Evolutionary conservation across 805 yeast genomes (phyloP).

Genomic region (Osmozyma mogii): DNA sequence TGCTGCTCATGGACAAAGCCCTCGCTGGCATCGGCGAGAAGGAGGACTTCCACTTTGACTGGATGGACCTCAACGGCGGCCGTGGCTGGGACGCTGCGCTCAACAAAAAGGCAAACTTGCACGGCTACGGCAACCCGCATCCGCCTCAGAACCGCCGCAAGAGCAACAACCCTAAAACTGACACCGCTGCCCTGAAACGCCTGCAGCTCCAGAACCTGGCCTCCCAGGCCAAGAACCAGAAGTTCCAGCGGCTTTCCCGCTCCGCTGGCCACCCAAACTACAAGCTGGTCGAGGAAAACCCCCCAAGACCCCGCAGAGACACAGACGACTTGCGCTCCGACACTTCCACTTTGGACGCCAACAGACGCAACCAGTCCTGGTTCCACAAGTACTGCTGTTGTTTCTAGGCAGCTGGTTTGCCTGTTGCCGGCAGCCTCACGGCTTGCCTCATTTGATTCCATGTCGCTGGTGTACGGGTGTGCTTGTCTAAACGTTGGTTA

Average conservation of each 20-base stretch:
- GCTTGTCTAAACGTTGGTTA: too few species aligned
- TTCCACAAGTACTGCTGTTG: slow-evolving; percentile 11
- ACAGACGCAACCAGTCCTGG: slow-evolving; percentile 11
- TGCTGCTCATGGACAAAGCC: slow-evolving; percentile 70
- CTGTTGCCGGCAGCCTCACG: too few species aligned
- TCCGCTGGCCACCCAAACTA: slow-evolving; percentile 7
- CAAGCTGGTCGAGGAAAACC: too few species aligned
- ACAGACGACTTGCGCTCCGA: slow-evolving; percentile 34
- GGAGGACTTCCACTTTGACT: slow-evolving; percentile 84
- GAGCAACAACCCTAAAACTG: slow-evolving; percentile 14
- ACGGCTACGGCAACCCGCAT: slow-evolving; percentile 93
- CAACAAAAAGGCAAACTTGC: slow-evolving; percentile 87
- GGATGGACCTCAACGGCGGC: slow-evolving; percentile 95
- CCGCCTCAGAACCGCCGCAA: slow-evolving; percentile 41
- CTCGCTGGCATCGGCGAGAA: slow-evolving; percentile 60
- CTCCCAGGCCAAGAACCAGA: too few species aligned
- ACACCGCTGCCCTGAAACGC: slow-evolving; percentile 3
- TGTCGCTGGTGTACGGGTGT: too few species aligned
- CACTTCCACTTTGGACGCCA: slow-evolving; percentile 22
- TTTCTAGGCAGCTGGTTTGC: slow-evolving; percentile 3
- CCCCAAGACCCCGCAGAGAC: too few species aligned
- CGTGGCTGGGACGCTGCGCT: slow-evolving; percentile 90
- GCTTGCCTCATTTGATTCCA: too few species aligned
- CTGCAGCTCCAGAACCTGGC: slow-evolving; percentile 7
- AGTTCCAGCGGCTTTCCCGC: too few species aligned